Percentiles rank a stretch among this genome's conserved stretches.
Conservation (phyloP, 495 filamentous ascomycete species). For the Tetracladium setigerum region DNA sequence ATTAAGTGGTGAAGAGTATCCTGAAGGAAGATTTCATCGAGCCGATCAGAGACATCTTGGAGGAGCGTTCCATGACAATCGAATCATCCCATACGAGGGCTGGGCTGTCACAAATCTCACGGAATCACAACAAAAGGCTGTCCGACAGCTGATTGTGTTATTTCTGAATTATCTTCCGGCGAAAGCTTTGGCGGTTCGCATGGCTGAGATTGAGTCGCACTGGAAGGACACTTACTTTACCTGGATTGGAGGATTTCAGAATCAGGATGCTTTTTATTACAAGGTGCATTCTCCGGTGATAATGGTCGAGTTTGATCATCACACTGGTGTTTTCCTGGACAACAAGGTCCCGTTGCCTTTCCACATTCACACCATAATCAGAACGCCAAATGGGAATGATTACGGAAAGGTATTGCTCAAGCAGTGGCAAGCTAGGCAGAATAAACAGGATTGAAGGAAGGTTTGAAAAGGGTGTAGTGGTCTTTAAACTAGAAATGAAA, state of each 20-base stretch:
- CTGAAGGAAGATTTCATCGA: constrained; percentile 57
- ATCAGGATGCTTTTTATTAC: constrained; percentile 64
- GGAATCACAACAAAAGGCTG: constrained; percentile 37
- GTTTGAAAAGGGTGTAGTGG: too few species aligned
- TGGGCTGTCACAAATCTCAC: constrained; percentile 37
- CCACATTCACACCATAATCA: constrained; percentile 62
- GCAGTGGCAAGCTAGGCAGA: too few species aligned
- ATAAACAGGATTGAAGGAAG: too few species aligned
- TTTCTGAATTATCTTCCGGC: constrained; percentile 55
- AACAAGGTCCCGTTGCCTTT: constrained; percentile 65
- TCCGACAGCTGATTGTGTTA: constrained; percentile 47
- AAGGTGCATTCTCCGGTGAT: constrained; percentile 64
- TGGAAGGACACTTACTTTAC: constrained; percentile 61
- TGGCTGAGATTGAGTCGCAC: constrained; percentile 40
- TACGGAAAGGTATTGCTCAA: too few species aligned
- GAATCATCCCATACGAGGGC: constrained; percentile 65
- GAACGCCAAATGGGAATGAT: constrained; percentile 64
- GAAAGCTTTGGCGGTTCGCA: constrained; percentile 35
- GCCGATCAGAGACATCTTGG: constrained; percentile 64
- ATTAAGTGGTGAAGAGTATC: constrained; percentile 39
- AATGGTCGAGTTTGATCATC: constrained; percentile 67
- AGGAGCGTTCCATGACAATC: constrained; percentile 69
- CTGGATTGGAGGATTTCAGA: constrained; percentile 60
- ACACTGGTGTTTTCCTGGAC: constrained; percentile 65
- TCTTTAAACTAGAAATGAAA: too few species aligned